phyloP scores from a whole-genome alignment of 257 asterid genomes.

The Primulina eburnea region DNA sequence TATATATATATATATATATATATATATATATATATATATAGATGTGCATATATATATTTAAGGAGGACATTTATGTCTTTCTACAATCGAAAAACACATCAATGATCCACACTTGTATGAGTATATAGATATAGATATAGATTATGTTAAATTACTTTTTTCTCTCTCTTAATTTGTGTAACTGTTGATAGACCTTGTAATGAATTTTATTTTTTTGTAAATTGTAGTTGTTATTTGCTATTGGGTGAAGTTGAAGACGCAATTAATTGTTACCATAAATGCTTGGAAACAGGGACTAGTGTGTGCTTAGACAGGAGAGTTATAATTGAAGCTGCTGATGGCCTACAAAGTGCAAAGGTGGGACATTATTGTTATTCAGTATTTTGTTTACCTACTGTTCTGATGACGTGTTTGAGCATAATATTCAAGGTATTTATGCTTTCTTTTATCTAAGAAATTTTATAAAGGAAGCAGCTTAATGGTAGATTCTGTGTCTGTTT shows the following conservation, averaged over 20 bases:
- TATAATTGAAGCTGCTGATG: constrained; percentile 80
- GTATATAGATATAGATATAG: too few species aligned
- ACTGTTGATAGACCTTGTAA: neutral
- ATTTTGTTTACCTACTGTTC: neutral
- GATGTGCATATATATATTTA: too few species aligned
- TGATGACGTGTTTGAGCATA: neutral
- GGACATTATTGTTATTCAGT: constrained; percentile 18
- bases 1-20: too few species aligned
- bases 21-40: too few species aligned
- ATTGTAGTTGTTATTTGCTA: constrained; percentile 67
- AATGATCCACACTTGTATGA: too few species aligned
- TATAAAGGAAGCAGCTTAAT: neutral
- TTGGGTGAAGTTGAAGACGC: constrained; percentile 88
- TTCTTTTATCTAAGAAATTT: neutral
- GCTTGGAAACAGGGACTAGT: constrained; percentile 51
- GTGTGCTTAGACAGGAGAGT: constrained; percentile 83
- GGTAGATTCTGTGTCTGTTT: neutral
- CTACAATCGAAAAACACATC: too few species aligned
- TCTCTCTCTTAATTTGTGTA: constrained; percentile 9
- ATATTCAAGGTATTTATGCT: neutral
- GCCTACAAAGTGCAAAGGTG: constrained; percentile 86
- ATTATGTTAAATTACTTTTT: neutral
- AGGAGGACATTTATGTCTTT: too few species aligned
- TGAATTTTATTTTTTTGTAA: neutral
- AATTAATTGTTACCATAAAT: constrained; percentile 44